phyloP scores from a whole-genome alignment of 1,139 yeast species.

The Candida sojae region DNA sequence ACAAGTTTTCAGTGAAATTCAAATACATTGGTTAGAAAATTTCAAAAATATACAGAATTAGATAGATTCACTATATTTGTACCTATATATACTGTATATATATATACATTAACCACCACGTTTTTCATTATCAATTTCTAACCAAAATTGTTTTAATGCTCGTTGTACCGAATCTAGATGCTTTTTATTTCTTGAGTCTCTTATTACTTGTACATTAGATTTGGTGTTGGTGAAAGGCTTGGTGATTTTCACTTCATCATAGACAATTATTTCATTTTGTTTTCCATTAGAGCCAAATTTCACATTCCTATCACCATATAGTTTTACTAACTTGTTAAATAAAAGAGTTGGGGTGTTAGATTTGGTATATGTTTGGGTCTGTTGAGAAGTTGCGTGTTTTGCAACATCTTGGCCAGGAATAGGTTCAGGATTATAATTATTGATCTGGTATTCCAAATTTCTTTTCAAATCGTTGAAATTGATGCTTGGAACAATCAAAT shows the following conservation, averaged over 20 bases:
- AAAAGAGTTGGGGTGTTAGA: constrained; percentile 10
- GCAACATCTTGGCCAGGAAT: background rate
- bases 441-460: constrained; percentile 16
- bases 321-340: constrained; percentile 20
- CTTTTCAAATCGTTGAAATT: constrained; percentile 21
- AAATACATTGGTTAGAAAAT: constrained; percentile 32
- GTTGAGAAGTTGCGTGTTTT: background rate
- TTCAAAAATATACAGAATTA: background rate
- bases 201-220: constrained; percentile 22
- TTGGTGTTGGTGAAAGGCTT: constrained; percentile 33
- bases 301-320: constrained; percentile 26
- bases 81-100: too few species aligned
- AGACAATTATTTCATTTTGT: constrained; percentile 21
- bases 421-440: constrained; percentile 13
- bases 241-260: constrained; percentile 26
- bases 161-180: constrained; percentile 51
- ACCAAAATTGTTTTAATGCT: constrained; percentile 60
- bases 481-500: constrained; percentile 8
- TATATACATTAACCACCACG: constrained; percentile 56
- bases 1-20: constrained; percentile 51
- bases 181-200: constrained; percentile 27
- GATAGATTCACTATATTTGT: background rate
- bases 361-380: background rate
- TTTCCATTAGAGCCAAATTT: constrained; percentile 21
- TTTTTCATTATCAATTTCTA: constrained; percentile 46